Evolutionary conservation across 805 yeast species (phyloP).

Genomic region (Suhomyces tanzawaensis): DNA sequence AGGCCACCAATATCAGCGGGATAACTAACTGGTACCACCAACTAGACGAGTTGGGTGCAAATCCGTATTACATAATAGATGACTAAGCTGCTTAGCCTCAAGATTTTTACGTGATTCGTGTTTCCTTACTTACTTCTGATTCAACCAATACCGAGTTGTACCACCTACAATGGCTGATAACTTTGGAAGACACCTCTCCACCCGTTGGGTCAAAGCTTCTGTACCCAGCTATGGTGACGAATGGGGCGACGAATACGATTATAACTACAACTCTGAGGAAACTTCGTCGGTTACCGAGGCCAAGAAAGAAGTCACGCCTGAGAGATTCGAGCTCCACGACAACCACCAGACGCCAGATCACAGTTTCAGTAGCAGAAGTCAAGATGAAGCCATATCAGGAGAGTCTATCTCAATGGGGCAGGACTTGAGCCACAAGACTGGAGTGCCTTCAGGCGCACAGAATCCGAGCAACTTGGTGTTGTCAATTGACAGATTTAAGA

Average conservation of each 20-base stretch:
- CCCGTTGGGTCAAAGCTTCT: slow-evolving; percentile 44
- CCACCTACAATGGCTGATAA: slow-evolving; percentile 31
- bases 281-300: neutral
- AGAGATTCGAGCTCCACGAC: neutral
- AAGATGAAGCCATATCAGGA: neutral
- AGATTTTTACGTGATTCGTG: too few species aligned
- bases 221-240: slow-evolving; percentile 43
- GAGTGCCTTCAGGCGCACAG: neutral
- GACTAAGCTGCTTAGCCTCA: too few species aligned
- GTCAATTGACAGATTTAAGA: slow-evolving; percentile 30
- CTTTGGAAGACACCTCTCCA: slow-evolving; percentile 42
- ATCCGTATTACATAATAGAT: too few species aligned
- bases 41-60: too few species aligned
- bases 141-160: too few species aligned
- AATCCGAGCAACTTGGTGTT: slow-evolving; percentile 25
- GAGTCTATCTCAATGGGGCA: neutral
- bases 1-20: too few species aligned
- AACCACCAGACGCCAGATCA: neutral
- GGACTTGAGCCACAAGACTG: neutral
- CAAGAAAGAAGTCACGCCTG: neutral
- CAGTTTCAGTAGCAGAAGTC: neutral
- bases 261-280: slow-evolving; percentile 1
- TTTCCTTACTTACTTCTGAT: too few species aligned
- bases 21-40: too few species aligned
- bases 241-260: slow-evolving; percentile 31